Conservation (phyloP, 176 grass and related monocot genomes). For the Dactylis glomerata region DNA sequence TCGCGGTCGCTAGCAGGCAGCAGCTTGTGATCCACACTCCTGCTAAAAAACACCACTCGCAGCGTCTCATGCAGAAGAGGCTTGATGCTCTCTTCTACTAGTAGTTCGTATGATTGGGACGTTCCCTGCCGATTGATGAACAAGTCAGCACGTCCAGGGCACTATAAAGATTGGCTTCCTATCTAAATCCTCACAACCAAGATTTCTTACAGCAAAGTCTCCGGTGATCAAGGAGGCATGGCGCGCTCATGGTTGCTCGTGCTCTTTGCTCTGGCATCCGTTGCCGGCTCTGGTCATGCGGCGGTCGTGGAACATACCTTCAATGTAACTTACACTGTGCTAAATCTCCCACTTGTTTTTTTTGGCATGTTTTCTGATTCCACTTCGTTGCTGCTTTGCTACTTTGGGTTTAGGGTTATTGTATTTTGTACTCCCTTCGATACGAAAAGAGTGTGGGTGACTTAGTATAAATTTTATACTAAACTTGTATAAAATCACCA, state of each 20-base stretch:
- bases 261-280: background rate
- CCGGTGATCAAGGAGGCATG: background rate
- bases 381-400: too few species aligned
- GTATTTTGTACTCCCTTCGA: too few species aligned
- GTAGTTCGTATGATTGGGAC: too few species aligned
- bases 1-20: background rate
- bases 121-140: background rate
- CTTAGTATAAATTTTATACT: too few species aligned
- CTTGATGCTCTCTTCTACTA: too few species aligned
- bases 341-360: too few species aligned
- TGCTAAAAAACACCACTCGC: background rate
- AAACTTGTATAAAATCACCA: too few species aligned
- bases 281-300: background rate
- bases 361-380: too few species aligned
- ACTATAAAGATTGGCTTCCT: background rate
- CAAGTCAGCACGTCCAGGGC: background rate
- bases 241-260: background rate
- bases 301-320: background rate
- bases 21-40: background rate
- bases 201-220: background rate
- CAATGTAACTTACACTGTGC: background rate
- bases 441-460: too few species aligned
- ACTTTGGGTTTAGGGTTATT: too few species aligned
- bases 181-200: background rate
- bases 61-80: too few species aligned